Percentiles rank a stretch among this genome's conserved stretches.
These are phyloP conservation scores for Penicillium sp. DNA, from an alignment of 2,329 filamentous ascomycete species.

Conservation along the genomic window DNA sequence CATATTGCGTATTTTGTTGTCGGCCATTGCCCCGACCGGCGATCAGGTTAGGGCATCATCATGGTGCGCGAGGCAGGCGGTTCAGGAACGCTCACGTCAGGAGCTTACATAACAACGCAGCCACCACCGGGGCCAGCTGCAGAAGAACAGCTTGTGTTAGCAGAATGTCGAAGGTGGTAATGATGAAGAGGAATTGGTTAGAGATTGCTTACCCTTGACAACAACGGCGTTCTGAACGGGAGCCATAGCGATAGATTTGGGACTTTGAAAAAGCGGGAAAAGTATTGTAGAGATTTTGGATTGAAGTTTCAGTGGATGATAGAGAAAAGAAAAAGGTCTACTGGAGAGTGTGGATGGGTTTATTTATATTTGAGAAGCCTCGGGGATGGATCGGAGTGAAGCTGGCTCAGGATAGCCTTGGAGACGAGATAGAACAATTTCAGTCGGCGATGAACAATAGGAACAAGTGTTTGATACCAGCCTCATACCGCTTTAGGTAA, in stretches of 20 bases:
- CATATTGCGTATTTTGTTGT: constrained; percentile 1
- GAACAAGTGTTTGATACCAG: background rate
- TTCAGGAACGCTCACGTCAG: constrained; percentile 19
- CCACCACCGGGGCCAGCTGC: constrained; percentile 35
- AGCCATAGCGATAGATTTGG: constrained; percentile 32
- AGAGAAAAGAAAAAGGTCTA: constrained; percentile 9
- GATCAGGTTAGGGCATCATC: constrained; percentile 5
- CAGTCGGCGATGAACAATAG: background rate
- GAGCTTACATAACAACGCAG: constrained; percentile 34
- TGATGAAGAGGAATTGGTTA: background rate
- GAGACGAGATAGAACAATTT: background rate
- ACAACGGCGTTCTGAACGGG: constrained; percentile 27
- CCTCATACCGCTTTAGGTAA: background rate
- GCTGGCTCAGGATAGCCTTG: background rate
- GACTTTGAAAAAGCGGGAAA: constrained; percentile 22
- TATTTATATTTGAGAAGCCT: constrained; percentile 6
- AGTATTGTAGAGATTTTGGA: constrained; percentile 15
- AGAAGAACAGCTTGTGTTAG: constrained; percentile 2
- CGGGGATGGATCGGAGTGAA: background rate
- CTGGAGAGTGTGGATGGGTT: background rate
- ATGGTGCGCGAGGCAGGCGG: background rate
- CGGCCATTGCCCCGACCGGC: background rate
- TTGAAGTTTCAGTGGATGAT: constrained; percentile 19
- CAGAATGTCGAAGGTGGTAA: background rate
- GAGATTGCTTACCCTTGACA: constrained; percentile 29